Base-by-base conservation (phyloP, 2,329 filamentous ascomycete genomes). In the Didymella glomerata region DNA sequence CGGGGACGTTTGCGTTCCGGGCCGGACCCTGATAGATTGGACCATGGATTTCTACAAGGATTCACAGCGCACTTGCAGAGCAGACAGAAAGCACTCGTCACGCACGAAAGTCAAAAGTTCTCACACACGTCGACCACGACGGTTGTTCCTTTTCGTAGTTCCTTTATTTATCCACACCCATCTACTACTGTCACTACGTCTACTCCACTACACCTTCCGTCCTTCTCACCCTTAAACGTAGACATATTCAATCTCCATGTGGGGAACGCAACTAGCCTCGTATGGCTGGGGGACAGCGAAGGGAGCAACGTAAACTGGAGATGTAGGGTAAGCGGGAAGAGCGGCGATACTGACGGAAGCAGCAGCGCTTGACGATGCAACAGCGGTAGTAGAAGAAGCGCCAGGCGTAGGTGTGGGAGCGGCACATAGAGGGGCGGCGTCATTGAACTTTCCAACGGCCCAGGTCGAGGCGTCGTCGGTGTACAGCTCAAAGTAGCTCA, bases 401-500 rank as follows among this genome's bases (percentile, higher is more conserved):
- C 61, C 64, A 13, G 63, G 56, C 54, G 63, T 64, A 64, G 61
- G 56, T 56, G 61, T 62, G 51, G 63, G 61, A 53, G 57, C 62
- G 49, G 62, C 64, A 63, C 64, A 66, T 36, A 66, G 64, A 63
- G 64, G 64, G 46, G 64, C 59, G 48, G 54, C 57, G 52, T 57
- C 64, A 57, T 67, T 63, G 60, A 69, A 7, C 64, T 67, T 69
- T 61, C 57, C 54, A 59, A 68, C 64, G 50, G 63, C 60, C 67
- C 67, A 69, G 54, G 49, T 63, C 45, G 66, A 62, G 54, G 66
- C 67, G 45, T 68, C 61, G 16, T 67, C 63, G 46, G 64, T 64
- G 63, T 66, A 67, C 41, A 48, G 22, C 51, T 69, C 59, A 50
- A 83, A 85, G 62, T 88, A 88, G 52, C 83, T 81, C 69, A 87